Conservation (phyloP, 2,329 filamentous ascomycete genomes). For the Phialocephala subalpina region DNA sequence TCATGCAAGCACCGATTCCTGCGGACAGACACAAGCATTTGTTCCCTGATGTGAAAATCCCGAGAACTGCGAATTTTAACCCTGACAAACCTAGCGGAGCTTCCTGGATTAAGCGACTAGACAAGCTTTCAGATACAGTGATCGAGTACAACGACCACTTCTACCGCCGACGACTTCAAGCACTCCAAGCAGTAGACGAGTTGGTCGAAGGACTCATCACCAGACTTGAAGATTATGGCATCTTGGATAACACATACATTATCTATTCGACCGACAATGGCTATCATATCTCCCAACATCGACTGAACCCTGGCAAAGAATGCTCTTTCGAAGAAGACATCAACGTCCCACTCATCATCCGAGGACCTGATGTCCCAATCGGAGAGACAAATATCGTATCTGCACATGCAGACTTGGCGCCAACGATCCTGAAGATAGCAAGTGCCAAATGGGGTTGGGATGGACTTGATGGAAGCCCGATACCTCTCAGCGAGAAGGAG, state of each 20-base stretch:
- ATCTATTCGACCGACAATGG: slow-evolving; percentile 66
- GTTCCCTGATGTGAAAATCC: slow-evolving; percentile 66
- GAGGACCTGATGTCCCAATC: slow-evolving; percentile 61
- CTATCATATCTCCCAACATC: slow-evolving; percentile 60
- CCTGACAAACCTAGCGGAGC: slow-evolving; percentile 59
- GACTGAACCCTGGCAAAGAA: slow-evolving; percentile 57
- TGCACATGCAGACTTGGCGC: slow-evolving; percentile 61
- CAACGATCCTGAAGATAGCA: slow-evolving; percentile 54
- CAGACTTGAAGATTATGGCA: slow-evolving; percentile 48
- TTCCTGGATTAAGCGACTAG: slow-evolving; percentile 55
- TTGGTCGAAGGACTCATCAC: slow-evolving; percentile 56
- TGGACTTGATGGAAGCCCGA: slow-evolving; percentile 56
- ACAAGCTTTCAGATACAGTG: slow-evolving; percentile 49
- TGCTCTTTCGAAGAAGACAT: slow-evolving; percentile 61
- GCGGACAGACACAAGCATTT: slow-evolving; percentile 68
- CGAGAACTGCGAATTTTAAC: slow-evolving; percentile 72
- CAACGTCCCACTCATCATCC: slow-evolving; percentile 61
- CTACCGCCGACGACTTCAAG: slow-evolving; percentile 58
- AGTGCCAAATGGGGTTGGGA: slow-evolving; percentile 47
- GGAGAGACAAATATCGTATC: slow-evolving; percentile 55
- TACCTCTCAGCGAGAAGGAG: slow-evolving; percentile 45
- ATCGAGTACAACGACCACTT: slow-evolving; percentile 59
- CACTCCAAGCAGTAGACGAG: slow-evolving; percentile 63
- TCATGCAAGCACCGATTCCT: slow-evolving; percentile 61
- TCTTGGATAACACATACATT: slow-evolving; percentile 60